Evolutionary conservation across 2,329 filamentous ascomycete species (phyloP), one percentile per base, ranked within the genome.

Genomic region (Simplicillium aogashimaense): DNA sequence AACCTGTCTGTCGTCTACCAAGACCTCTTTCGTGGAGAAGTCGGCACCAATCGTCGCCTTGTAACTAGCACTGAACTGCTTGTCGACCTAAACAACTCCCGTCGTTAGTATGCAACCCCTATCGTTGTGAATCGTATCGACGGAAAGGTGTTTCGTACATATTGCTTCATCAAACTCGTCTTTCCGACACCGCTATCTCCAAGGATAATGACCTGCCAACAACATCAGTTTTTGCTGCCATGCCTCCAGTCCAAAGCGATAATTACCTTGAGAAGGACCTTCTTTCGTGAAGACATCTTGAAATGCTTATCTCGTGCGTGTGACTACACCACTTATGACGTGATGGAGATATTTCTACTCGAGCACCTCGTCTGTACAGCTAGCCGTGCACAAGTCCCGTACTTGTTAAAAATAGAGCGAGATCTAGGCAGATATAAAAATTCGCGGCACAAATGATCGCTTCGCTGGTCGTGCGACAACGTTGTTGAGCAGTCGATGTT

Each of bases 151-250:
- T n/a, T n/a, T 14, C 85, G 64, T 80, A 97, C 92, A 86, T 97
- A 98, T 97, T 98, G 92, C 71, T 98, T 98, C 92, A 98, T 98
- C 78, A 98, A 81, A 67, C 88, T 95, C 46, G 92, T 98, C 77
- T 98, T 98, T 63, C 92, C 92, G 47, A 98, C 92, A 69, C 92
- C 92, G 66, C 90, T 97, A 66, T 98, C 92, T 55, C 92, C 92
- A 53, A 98, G 82, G 67, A 98, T 97, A 58, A 98, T 98, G 58
- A 98, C 89, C 90, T 97, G 55, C 12, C 36, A n/a, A n/a, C 38
- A 25, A 42, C 41, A 52, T 46, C 39, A 47, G 41, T 25, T 11
- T 13, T 32, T 28, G 17, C 35, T 8, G 9, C 20, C 3, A 30
- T 31, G 29, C 16, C 16, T 31, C 4, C 14, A 18, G 14, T 29